Evolutionary conservation across 805 yeast species (phyloP).

Genomic region (Hermanozyma aechmeae): DNA sequence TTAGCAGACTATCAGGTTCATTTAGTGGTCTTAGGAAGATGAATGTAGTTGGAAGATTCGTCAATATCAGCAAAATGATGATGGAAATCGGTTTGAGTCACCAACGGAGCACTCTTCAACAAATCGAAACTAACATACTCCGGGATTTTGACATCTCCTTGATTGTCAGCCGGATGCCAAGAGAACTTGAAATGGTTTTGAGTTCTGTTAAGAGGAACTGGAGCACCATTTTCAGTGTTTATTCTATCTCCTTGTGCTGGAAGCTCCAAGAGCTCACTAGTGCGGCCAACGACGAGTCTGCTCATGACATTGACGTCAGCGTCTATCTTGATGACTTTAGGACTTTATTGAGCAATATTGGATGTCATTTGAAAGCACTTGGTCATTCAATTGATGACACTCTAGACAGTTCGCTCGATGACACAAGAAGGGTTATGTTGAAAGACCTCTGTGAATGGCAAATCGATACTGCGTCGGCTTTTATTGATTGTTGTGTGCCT

Average conservation of each 20-base stretch:
- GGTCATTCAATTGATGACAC: conserved; percentile 3
- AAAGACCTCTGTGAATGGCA: conserved; percentile 15
- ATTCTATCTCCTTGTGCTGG: conserved; percentile 21
- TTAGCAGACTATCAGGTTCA: too few relatives aligned
- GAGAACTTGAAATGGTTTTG: too few relatives aligned
- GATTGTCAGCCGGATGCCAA: too few relatives aligned
- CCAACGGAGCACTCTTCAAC: too few relatives aligned
- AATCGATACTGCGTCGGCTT: conserved; percentile 14
- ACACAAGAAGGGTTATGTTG: conserved; percentile 5
- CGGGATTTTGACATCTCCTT: conserved; percentile 12
- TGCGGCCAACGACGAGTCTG: conserved; percentile 10
- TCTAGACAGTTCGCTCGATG: conserved; percentile 1
- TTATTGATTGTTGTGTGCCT: conserved; percentile 24
- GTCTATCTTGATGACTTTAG: conserved; percentile 13
- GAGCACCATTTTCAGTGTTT: conserved; percentile 14
- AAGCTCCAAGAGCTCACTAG: conserved; percentile 24
- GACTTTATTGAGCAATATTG: conserved; percentile 6
- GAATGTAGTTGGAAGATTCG: too few relatives aligned
- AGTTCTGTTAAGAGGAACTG: too few relatives aligned
- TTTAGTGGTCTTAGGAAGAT: too few relatives aligned
- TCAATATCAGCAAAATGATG: too few relatives aligned
- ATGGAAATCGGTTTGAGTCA: too few relatives aligned
- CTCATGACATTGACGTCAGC: conserved; percentile 16
- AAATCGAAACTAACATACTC: too few relatives aligned
- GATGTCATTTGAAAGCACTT: not conserved